Evolutionary conservation across 495 filamentous ascomycete genomes (phyloP), one percentile per base, ranked within the genome.

Genomic region (Immersiella caudata): DNA sequence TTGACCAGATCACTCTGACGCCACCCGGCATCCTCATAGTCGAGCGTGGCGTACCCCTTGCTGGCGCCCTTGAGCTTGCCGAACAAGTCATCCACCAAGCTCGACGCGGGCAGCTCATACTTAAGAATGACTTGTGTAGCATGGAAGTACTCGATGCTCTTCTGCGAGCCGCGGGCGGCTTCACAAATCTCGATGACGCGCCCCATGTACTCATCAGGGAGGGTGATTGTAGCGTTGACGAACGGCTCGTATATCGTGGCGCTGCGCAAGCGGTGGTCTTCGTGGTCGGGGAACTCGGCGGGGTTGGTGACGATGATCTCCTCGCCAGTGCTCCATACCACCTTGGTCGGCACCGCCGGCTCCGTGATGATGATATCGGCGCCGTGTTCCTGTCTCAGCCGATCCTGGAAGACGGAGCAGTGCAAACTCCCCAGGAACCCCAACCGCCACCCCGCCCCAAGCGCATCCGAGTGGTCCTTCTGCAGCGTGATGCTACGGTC

Each of bases 321-420:
- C 57, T 76, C 86, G 25, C 92, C 93, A 72, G 93, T 84, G 51
- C 80, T 84, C 84, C 88, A 96, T 8, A 90, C 73, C 7, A 98
- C 85, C 75, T 93, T 94, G 70, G 94, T 94, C 5, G 96, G 93
- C 6, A 98, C 95, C 1, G 93, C 91, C 1, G 95, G 95, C 18
- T 96, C 94, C 2, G 95, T 99, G 74, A 99, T 97, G 77, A 98
- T 97, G 78, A 99, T 93, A 72, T 88, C 93, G 12, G 92, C 93
- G 16, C 94, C 95, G 73, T 98, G 93, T 77, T 99, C 95, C 74
- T 97, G 93, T 20, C 93, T 87, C 33, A 99, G 80, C n/a, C 95
- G 89, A 78, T 99, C 95, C 79, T 99, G 94, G 71, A 99, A 99
- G 4, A 99, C 95, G 33, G 94, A 97, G 78, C 95, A 97, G 76